These are phyloP conservation scores for Oxytropis ochrocephala DNA, from an alignment of 306 rosid species.

Conservation along the genomic window DNA sequence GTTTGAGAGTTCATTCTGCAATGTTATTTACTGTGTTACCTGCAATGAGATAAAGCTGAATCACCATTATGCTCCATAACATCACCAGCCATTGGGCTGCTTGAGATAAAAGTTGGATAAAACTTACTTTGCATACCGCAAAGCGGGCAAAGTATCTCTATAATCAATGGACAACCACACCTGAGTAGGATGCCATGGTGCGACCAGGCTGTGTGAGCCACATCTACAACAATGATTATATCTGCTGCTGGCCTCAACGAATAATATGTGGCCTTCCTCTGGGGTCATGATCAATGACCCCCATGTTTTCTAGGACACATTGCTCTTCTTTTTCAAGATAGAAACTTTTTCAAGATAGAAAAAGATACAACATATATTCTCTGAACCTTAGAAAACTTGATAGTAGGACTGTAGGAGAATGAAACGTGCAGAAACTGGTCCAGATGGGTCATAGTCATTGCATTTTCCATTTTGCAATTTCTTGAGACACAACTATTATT, in stretches of 20 bases:
- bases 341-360: background rate
- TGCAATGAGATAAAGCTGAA: background rate
- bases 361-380: background rate
- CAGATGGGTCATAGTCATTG: constrained; percentile 6
- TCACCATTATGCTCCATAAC: background rate
- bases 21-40: background rate
- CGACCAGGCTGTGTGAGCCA: no score
- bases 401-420: background rate
- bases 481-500: constrained; percentile 8
- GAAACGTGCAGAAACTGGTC: background rate
- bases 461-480: background rate
- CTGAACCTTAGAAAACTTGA: background rate
- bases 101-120: background rate
- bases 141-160: no score
- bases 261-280: no score
- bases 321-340: background rate
- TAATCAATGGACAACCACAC: no score
- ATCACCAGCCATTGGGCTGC: background rate
- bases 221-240: no score
- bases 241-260: no score
- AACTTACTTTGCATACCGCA: background rate
- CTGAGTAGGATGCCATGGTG: no score
- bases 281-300: background rate
- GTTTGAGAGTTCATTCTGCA: background rate
- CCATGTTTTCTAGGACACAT: background rate